Base-by-base conservation (phyloP, 2,329 filamentous ascomycete species). In the Claviceps africana region DNA sequence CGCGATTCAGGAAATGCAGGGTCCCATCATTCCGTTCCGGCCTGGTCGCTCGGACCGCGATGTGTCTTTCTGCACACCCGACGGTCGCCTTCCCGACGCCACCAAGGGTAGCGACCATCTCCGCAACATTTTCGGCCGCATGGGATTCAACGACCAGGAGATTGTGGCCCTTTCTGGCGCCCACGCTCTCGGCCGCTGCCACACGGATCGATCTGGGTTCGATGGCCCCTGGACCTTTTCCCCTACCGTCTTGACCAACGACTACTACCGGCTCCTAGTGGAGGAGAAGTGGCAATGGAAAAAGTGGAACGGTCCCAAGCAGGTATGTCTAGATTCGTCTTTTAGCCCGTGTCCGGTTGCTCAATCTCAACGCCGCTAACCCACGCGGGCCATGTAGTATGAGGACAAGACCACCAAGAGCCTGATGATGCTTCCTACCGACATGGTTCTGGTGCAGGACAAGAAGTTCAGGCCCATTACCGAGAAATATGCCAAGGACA, bases 111-210 rank as follows among this genome's bases (percentile, higher is more conserved):
- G 82, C 56, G 79, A 82, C 65, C 91, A 97, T 72, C 79, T 97
- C 61, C 85, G 93, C 63, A 80, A 81, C 72, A 91, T 97, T 75
- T 98, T 97, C 72, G 81, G 83, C 70, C 88, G 91, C 67, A 97
- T 97, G 91, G 91, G 91, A 60, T 97, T 96, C 78, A 85, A 93
- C 70, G 91, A 98, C 72, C 86, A 86, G 64, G 90, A 96, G 72
- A 97, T 97, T 65, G 91, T 96, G 46, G 93, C 91, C 31, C 79
- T 97, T 51, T 77, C 78, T 25, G 89, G 89, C 60, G 89, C 86
- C 48, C 89, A 95, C 73, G 86, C 88, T 51, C 79, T 95, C 39
- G 90, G 90, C 56, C 87, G 90, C 59, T 94, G 86, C 75, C 93
- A 97, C 77, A 76, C 82, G 9, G 85, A 93, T 71, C 88, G 91